Percentiles rank a stretch among this genome's conserved stretches.
Evolutionary conservation across 257 asterid species (phyloP).

Genomic region (Nicotiana obtusifolia): DNA sequence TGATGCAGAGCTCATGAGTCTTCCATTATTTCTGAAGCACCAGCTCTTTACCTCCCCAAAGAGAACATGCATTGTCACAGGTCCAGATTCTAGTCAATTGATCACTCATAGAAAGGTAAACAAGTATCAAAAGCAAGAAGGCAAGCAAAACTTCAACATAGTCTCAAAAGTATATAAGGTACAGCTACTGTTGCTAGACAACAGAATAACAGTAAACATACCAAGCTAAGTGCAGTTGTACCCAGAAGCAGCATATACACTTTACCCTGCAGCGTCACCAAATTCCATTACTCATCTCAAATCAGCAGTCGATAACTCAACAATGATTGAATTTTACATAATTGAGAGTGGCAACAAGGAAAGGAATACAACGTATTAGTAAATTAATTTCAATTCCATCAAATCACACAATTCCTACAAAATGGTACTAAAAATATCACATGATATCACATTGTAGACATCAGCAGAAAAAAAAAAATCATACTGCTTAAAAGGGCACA

Average conservation of each 20-base stretch:
- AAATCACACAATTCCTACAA: neutral
- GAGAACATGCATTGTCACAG: neutral
- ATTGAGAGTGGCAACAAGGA: neutral
- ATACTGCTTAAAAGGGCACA: neutral
- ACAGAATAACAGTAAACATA: constrained; percentile 20
- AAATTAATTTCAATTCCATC: neutral
- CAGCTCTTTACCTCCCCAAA: neutral
- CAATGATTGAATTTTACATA: neutral
- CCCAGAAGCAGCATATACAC: constrained; percentile 75
- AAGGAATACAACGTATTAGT: neutral
- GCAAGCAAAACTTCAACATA: neutral
- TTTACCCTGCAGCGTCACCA: constrained; percentile 50
- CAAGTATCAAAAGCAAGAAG: neutral
- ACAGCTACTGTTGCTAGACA: neutral
- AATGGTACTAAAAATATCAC: neutral
- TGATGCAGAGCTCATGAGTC: neutral
- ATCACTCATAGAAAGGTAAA: neutral
- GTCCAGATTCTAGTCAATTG: neutral
- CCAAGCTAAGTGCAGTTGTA: constrained; percentile 85
- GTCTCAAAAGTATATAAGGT: neutral
- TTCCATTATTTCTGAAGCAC: neutral
- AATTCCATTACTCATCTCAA: neutral
- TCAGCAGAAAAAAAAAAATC: neutral
- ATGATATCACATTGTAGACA: neutral
- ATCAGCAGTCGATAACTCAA: constrained; percentile 4